These are phyloP conservation scores for Vaccinium macrocarpon DNA, from an alignment of 148 eudicot genomes.

Conservation along the genomic window DNA sequence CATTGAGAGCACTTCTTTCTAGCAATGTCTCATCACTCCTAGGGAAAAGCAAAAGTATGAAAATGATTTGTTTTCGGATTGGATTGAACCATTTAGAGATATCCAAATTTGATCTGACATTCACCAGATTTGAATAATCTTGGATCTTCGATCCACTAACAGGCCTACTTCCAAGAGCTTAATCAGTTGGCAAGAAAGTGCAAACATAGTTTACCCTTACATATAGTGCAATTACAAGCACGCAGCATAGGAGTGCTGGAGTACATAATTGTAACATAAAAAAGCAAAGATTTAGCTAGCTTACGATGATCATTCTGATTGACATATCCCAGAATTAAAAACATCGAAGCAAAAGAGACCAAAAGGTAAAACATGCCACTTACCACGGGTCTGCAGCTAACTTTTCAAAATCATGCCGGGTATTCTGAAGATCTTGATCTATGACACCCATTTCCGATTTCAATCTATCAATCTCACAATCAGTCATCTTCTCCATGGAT, in stretches of 20 bases:
- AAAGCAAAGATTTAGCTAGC: background rate
- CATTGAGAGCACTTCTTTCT: no score
- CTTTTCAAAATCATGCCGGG: conserved; percentile 2
- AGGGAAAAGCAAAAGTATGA: background rate
- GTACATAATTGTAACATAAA: background rate
- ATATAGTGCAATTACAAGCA: background rate
- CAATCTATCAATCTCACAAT: background rate
- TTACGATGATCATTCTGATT: background rate
- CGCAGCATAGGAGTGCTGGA: background rate
- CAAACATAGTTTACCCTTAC: background rate
- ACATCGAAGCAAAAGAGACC: background rate
- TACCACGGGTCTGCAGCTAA: conserved; percentile 10
- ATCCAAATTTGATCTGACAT: background rate
- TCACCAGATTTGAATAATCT: background rate
- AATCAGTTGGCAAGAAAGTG: background rate
- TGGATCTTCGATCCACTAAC: background rate
- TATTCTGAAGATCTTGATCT: background rate
- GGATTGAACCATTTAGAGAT: background rate
- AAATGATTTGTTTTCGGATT: background rate
- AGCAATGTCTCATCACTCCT: no score
- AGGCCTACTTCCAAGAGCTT: background rate
- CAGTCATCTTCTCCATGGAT: background rate
- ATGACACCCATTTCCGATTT: background rate
- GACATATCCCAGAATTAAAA: background rate
- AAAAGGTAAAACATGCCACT: background rate